Percentiles rank a stretch among this genome's conserved stretches.
These are phyloP conservation scores for Xylaria acuta DNA, from an alignment of 495 filamentous ascomycete genomes.

Conservation along the genomic window DNA sequence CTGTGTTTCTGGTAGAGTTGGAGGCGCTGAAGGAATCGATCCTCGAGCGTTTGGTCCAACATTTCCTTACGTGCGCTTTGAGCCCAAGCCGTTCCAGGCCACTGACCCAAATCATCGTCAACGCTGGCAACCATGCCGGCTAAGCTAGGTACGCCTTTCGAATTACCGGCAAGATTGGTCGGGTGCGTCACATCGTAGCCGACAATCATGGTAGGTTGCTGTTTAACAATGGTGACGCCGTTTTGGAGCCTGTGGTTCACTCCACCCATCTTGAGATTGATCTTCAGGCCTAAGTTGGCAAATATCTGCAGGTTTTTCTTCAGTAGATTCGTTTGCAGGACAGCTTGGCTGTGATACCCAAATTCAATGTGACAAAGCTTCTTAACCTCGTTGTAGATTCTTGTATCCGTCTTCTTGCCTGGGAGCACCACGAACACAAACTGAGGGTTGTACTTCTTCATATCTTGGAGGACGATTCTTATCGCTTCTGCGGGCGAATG, in stretches of 20 bases:
- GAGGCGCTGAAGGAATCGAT: constrained; percentile 66
- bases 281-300: constrained; percentile 79
- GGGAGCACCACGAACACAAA: constrained; percentile 72
- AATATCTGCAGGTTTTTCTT: constrained; percentile 59
- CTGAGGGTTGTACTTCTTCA: constrained; percentile 38
- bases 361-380: constrained; percentile 64
- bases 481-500: constrained; percentile 14
- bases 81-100: constrained; percentile 66
- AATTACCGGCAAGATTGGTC: constrained; percentile 67
- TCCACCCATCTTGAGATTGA: constrained; percentile 88
- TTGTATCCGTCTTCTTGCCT: constrained; percentile 47
- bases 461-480: constrained; percentile 29
- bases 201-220: constrained; percentile 73
- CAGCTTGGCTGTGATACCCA: constrained; percentile 71
- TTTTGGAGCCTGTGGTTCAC: constrained; percentile 68
- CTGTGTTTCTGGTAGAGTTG: constrained; percentile 64
- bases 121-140: constrained; percentile 77
- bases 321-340: constrained; percentile 59
- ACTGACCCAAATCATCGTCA: constrained; percentile 68
- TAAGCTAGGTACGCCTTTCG: constrained; percentile 65
- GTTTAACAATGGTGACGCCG: constrained; percentile 60
- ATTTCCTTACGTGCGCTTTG: constrained; percentile 65
- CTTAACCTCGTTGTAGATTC: constrained; percentile 73
- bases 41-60: constrained; percentile 61
- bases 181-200: constrained; percentile 93